Percentiles rank a stretch among this genome's conserved stretches.
Conservation (phyloP, 2,329 filamentous ascomycete species). For the Akanthomyces dipterigenus region DNA sequence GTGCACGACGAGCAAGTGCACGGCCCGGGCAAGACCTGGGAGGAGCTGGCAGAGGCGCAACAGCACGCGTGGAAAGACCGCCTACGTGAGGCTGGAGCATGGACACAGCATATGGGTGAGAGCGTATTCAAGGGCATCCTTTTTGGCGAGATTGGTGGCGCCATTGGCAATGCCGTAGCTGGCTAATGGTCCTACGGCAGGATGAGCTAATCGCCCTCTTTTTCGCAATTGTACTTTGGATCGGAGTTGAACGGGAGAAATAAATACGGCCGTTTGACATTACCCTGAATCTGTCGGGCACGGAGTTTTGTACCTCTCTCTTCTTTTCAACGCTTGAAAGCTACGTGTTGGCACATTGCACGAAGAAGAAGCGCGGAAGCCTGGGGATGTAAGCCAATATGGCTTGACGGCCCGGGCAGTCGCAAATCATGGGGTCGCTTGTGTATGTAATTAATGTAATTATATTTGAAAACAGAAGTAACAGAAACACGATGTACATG, state of each 20-base stretch:
- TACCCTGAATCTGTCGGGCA: too few species aligned
- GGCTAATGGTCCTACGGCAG: constrained; percentile 20
- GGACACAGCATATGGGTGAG: constrained; percentile 74
- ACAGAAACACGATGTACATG: too few species aligned
- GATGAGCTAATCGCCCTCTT: not conserved
- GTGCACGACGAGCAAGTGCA: constrained; percentile 42
- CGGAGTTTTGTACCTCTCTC: too few species aligned
- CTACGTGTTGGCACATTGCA: too few species aligned
- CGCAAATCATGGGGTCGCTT: too few species aligned
- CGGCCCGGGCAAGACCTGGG: constrained; percentile 58
- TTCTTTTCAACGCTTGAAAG: too few species aligned
- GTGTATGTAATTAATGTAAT: too few species aligned
- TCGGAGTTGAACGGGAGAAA: not conserved
- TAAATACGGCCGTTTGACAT: too few species aligned
- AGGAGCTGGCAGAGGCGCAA: constrained; percentile 58
- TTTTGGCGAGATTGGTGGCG: constrained; percentile 64
- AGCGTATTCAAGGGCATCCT: constrained; percentile 68
- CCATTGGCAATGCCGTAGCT: constrained; percentile 47
- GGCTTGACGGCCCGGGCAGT: too few species aligned
- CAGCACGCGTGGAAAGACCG: constrained; percentile 62
- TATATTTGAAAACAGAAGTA: too few species aligned
- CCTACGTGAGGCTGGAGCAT: constrained; percentile 65
- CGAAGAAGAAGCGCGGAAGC: too few species aligned
- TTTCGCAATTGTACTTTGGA: not conserved
- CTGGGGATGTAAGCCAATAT: too few species aligned